A percentile compares a stretch with the other conserved stretches of the same genome.
Evolutionary conservation across 345 rosid genomes (phyloP).

Genomic region (Brassica nigra): DNA sequence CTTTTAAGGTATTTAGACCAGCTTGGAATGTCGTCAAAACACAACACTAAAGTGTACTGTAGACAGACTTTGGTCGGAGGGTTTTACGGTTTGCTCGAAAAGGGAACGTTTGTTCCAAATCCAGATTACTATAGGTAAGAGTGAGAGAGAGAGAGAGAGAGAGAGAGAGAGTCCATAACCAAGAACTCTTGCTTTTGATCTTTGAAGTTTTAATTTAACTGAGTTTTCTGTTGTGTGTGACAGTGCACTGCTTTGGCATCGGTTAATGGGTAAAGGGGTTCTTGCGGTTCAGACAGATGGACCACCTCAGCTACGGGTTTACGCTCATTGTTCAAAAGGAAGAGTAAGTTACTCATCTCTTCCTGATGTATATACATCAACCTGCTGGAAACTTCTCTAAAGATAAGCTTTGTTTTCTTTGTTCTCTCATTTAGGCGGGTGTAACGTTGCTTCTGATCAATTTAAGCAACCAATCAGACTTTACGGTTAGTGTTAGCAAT

Average conservation of each 20-base stretch:
- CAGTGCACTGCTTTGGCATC: conserved; percentile 97
- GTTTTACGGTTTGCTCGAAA: conserved; percentile 80
- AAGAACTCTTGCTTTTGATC: not conserved
- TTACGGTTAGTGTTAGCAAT: conserved; percentile 48
- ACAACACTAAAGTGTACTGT: conserved; percentile 94
- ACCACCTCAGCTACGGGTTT: conserved; percentile 66
- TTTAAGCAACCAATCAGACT: conserved; percentile 66
- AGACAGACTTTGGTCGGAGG: conserved; percentile 96
- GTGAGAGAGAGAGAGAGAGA: not conserved
- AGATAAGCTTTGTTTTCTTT: not conserved
- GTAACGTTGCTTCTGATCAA: conserved; percentile 83
- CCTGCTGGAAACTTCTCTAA: not conserved
- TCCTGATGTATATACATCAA: not conserved
- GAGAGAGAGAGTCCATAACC: not conserved
- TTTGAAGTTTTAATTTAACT: not conserved
- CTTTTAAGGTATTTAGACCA: conserved; percentile 87
- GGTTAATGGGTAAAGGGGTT: conserved; percentile 89
- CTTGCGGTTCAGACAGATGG: conserved; percentile 58
- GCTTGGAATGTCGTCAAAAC: conserved; percentile 92
- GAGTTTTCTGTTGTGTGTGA: conserved; percentile 16
- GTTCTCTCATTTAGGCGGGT: conserved; percentile 70
- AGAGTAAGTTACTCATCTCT: conserved; percentile 58
- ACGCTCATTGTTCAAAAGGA: conserved; percentile 94
- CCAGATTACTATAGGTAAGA: conserved; percentile 97
- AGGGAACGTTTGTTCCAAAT: conserved; percentile 64